Evolutionary conservation across 768 basidiomycete species (phyloP).

Genomic region (Xerocomellus amylosporus): DNA sequence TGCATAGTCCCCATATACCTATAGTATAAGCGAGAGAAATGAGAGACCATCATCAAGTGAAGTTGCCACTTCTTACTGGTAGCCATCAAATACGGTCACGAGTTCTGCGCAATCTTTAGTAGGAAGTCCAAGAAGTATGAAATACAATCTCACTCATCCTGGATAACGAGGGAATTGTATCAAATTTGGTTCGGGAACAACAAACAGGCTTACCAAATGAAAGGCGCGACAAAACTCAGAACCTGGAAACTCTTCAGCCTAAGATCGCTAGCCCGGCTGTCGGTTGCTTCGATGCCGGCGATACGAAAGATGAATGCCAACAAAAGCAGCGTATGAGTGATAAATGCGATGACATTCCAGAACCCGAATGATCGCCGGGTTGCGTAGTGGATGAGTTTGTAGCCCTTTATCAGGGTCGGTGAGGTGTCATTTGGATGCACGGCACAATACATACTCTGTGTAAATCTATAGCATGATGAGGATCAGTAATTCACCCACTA

Average conservation of each 20-base stretch:
- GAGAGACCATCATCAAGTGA: neutral
- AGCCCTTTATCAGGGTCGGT: conserved; percentile 46
- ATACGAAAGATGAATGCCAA: conserved; percentile 75
- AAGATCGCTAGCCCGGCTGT: conserved; percentile 36
- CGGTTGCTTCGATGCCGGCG: conserved; percentile 43
- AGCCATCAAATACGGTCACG: conserved; percentile 77
- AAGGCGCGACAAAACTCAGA: conserved; percentile 81
- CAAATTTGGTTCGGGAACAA: neutral
- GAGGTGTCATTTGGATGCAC: neutral
- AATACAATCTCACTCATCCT: conserved; percentile 73
- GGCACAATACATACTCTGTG: conserved; percentile 18
- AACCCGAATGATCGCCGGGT: conserved; percentile 81
- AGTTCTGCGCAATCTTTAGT: conserved; percentile 47
- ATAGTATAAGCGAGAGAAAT: neutral
- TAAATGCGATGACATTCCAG: conserved; percentile 67
- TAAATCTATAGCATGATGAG: conserved; percentile 17
- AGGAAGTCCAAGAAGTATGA: neutral
- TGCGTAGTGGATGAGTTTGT: conserved; percentile 67
- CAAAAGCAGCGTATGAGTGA: conserved; percentile 71
- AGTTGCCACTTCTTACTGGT: conserved; percentile 48
- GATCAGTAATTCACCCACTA: conserved; percentile 39
- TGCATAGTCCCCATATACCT: conserved; percentile 92
- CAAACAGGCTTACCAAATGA: conserved; percentile 67
- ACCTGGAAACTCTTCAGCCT: conserved; percentile 80
- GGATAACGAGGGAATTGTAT: neutral